Evolutionary conservation across 2,329 filamentous ascomycete species (phyloP).

Genomic region (Microcyclosporella mali): DNA sequence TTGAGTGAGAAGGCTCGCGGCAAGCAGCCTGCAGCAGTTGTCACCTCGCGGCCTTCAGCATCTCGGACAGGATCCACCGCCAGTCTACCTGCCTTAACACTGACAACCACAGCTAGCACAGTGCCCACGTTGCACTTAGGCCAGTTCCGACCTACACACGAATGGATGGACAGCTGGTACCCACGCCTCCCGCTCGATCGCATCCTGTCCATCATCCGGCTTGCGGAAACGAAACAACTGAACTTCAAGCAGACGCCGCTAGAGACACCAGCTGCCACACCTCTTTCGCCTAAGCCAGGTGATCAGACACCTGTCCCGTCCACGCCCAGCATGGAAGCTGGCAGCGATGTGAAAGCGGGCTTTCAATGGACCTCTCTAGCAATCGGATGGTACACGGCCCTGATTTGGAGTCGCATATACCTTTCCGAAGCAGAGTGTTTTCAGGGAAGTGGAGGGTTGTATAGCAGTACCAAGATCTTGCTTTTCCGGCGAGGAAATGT

Average conservation of each 20-base stretch:
- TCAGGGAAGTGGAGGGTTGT: constrained; percentile 76
- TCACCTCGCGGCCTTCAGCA: constrained; percentile 40
- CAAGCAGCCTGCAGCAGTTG: constrained; percentile 75
- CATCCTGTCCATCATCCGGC: constrained; percentile 15
- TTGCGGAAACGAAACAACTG: constrained; percentile 11
- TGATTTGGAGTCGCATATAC: constrained; percentile 92
- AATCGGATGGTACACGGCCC: constrained; percentile 89
- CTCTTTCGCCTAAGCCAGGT: constrained; percentile 4
- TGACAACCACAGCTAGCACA: constrained; percentile 43
- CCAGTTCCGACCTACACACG: constrained; percentile 67
- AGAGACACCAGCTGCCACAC: not conserved
- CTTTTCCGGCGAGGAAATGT: constrained; percentile 68
- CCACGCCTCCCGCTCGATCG: constrained; percentile 75
- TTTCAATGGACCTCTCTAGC: constrained; percentile 20
- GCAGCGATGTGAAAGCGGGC: not conserved
- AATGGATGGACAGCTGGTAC: constrained; percentile 92
- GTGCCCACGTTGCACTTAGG: constrained; percentile 35
- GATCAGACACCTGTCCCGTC: not conserved
- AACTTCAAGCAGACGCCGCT: constrained; percentile 8
- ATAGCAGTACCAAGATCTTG: constrained; percentile 84
- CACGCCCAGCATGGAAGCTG: not conserved
- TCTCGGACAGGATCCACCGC: constrained; percentile 71
- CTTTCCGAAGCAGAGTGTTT: constrained; percentile 76
- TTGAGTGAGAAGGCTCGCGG: constrained; percentile 97
- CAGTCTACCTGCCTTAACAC: constrained; percentile 65